Conservation (phyloP, 306 rosid species). For the Betula pendula region DNA sequence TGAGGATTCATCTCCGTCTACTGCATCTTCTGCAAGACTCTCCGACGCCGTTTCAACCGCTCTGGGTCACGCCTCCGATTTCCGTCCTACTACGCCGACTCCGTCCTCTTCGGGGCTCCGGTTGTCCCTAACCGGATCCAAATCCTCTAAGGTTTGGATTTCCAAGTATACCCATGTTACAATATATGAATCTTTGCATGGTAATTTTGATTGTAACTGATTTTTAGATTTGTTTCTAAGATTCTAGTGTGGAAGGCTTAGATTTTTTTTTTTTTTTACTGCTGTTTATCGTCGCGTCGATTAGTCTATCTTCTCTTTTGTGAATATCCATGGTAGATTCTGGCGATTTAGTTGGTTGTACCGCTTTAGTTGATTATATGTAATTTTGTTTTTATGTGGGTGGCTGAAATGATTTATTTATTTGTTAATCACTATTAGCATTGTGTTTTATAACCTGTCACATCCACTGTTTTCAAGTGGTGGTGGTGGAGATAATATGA, state of each 20-base stretch:
- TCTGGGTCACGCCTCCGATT: constrained; percentile 32
- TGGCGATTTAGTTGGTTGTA: constrained; percentile 7
- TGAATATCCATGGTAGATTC: constrained; percentile 53
- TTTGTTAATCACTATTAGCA: not conserved
- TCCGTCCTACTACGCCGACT: constrained; percentile 49
- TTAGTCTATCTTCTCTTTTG: constrained; percentile 6
- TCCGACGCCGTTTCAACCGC: constrained; percentile 44
- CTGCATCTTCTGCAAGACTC: constrained; percentile 19
- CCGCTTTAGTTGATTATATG: constrained; percentile 3
- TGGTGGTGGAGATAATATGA: constrained; percentile 38
- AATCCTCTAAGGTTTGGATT: constrained; percentile 73
- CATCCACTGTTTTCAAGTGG: constrained; percentile 30
- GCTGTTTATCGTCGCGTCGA: not conserved
- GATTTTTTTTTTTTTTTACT: not conserved
- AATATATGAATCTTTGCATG: not conserved
- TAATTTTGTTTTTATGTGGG: not conserved
- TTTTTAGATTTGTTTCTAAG: not conserved
- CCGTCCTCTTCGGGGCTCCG: constrained; percentile 62
- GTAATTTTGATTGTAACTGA: not conserved
- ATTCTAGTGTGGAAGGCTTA: not conserved
- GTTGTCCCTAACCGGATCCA: constrained; percentile 51
- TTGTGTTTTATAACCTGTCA: constrained; percentile 9
- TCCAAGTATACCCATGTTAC: constrained; percentile 9
- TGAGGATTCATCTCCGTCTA: constrained; percentile 46
- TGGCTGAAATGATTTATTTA: not conserved